Evolutionary conservation across 2,329 filamentous ascomycete genomes (phyloP).

Genomic region (Aureobasidium pullulans): DNA sequence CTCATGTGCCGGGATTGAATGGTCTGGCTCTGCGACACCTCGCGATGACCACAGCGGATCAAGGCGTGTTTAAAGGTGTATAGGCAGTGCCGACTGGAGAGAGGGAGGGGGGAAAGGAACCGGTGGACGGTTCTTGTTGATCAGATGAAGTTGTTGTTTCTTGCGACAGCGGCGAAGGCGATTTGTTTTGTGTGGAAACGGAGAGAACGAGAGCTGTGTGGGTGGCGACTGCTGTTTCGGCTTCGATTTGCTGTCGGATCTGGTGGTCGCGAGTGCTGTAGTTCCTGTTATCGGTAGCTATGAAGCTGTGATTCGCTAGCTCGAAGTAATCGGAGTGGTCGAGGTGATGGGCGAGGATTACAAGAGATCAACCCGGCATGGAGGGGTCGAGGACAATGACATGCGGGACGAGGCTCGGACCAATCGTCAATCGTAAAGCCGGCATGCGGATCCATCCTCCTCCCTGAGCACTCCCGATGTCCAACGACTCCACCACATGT

Average conservation of each 20-base stretch:
- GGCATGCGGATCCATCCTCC: neutral
- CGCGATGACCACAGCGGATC: constrained; percentile 78
- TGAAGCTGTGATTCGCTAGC: neutral
- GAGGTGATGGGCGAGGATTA: neutral
- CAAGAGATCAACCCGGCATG: neutral
- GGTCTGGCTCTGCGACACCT: constrained; percentile 58
- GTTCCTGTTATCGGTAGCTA: neutral
- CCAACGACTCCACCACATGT: constrained; percentile 1
- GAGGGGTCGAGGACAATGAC: constrained; percentile 12
- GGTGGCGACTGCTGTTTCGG: constrained; percentile 9
- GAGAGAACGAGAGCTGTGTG: neutral
- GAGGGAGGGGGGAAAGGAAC: neutral
- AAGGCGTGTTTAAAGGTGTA: constrained; percentile 87
- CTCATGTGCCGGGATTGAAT: constrained; percentile 63
- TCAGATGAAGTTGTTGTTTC: neutral
- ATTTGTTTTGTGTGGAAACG: neutral
- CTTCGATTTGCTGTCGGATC: neutral
- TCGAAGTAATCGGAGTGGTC: neutral
- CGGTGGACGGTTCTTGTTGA: neutral
- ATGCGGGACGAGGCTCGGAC: constrained; percentile 3
- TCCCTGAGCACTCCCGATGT: neutral
- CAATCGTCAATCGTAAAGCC: neutral
- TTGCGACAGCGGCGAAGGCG: neutral
- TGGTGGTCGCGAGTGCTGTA: neutral
- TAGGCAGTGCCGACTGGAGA: constrained; percentile 40